Base-by-base conservation (phyloP, 2,329 filamentous ascomycete genomes). In the Aspergillus ruber region DNA sequence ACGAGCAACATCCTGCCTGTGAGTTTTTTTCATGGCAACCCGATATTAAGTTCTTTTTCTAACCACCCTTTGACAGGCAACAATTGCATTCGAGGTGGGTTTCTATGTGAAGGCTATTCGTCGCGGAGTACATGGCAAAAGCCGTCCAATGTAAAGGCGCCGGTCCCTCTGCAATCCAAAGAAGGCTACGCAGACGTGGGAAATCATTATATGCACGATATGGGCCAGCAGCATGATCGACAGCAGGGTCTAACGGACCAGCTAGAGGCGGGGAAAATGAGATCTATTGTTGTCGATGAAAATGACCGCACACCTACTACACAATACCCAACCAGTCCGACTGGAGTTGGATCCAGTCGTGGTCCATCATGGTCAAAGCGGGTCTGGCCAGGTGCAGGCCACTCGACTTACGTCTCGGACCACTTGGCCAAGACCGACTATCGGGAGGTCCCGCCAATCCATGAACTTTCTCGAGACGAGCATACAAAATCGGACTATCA, bases 1-100 rank as follows among this genome's bases (percentile, higher is more conserved):
- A 97, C 64, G 93, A 97, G 73, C 81, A 80, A 46, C 94, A 95
- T 67, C 93, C 93, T 21, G 83, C 89, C 68, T 97, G 93, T 94
- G 76, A 77, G 86, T 68, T 23, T 25, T 23, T 25, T 42, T 50
- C 40, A 49, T 27, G 12, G 23, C 17, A 27, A 46, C 46, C 40
- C 35, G 42, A 33, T 41, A 29, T 29, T 29, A 12, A 10, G 25
- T 42, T 50, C 6, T 47, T 47, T 15, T 44, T 43, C 46, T 44
- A 48, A 43, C 48, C 44, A 56, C 25, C 42, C 23, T 43, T 50
- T 47, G 44, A 39, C 53, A 91, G 87, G 86, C 71, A 86, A 85
- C 64, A 97, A 98, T 62, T 98, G 93, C 70, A 78, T 86, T 47
- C 86, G 89, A 51, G 91, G 93, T 40, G 88, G 88, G 13, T 97